phyloP scores from a whole-genome alignment of 139 green algal species.

The Edaphochlamys debaryana region DNA sequence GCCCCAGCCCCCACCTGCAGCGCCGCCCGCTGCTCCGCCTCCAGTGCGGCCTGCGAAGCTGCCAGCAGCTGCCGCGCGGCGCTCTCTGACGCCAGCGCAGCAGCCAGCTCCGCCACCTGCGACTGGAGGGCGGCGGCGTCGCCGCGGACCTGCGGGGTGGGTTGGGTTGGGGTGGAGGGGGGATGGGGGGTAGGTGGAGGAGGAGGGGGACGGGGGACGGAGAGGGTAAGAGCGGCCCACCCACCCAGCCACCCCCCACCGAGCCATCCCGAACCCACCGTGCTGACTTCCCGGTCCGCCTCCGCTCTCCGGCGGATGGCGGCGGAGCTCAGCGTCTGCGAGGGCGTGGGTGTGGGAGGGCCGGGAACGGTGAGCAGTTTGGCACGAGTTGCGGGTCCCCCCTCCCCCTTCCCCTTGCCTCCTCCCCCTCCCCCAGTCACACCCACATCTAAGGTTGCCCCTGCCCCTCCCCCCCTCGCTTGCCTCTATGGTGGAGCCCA shows the following conservation, averaged over 20 bases:
- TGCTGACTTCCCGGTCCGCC: constrained; percentile 13
- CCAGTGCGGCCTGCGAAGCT: background rate
- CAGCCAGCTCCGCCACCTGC: constrained; percentile 4
- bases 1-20: constrained; percentile 9
- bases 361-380: too few relatives aligned
- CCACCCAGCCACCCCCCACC: too few relatives aligned
- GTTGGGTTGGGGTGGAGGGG: too few relatives aligned
- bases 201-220: too few relatives aligned
- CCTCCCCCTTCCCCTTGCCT: too few relatives aligned
- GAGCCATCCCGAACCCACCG: too few relatives aligned
- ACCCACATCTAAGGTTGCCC: too few relatives aligned
- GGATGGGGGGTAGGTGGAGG: background rate
- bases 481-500: constrained; percentile 10
- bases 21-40: constrained; percentile 18
- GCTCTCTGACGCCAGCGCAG: constrained; percentile 4
- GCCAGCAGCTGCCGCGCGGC: constrained; percentile 21
- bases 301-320: constrained; percentile 24
- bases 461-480: too few relatives aligned
- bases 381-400: too few relatives aligned
- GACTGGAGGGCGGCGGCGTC: constrained; percentile 2
- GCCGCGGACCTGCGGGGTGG: constrained; percentile 5
- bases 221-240: too few relatives aligned
- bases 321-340: background rate
- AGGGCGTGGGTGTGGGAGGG: too few relatives aligned
- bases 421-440: too few relatives aligned